A percentile compares a stretch with the other conserved stretches of the same genome.
These are phyloP conservation scores for Melastoma candidum DNA, from an alignment of 441 rosid genomes.

Conservation along the genomic window DNA sequence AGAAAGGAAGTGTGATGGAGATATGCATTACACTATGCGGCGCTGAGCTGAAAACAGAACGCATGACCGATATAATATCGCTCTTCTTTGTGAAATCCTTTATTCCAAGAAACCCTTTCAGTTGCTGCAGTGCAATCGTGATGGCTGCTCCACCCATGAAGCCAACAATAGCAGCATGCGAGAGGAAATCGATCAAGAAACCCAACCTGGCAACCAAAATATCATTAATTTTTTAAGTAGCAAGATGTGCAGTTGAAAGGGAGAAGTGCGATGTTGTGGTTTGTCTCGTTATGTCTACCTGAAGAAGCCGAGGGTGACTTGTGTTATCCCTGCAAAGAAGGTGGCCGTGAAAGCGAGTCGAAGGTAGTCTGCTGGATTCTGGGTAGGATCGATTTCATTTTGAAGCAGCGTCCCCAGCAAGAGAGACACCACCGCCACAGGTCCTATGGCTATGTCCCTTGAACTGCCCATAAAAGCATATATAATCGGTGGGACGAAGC, in stretches of 20 bases:
- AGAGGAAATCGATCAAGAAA: slow-evolving; percentile 82
- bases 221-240: background rate
- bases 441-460: slow-evolving; percentile 34
- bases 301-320: slow-evolving; percentile 58
- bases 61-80: slow-evolving; percentile 59
- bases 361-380: slow-evolving; percentile 34
- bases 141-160: slow-evolving; percentile 97
- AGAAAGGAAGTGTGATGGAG: slow-evolving; percentile 1
- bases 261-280: too few relatives aligned
- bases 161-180: slow-evolving; percentile 91
- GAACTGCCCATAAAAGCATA: background rate
- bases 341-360: slow-evolving; percentile 86
- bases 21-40: slow-evolving; percentile 54
- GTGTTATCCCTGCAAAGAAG: slow-evolving; percentile 81
- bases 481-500: background rate
- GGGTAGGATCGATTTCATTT: slow-evolving; percentile 44
- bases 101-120: slow-evolving; percentile 84
- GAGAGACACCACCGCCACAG: slow-evolving; percentile 93
- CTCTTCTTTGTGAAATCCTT: slow-evolving; percentile 50
- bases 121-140: slow-evolving; percentile 83
- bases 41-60: slow-evolving; percentile 39
- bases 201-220: slow-evolving; percentile 47
- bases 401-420: slow-evolving; percentile 61
- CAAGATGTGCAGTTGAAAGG: background rate
- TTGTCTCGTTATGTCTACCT: slow-evolving; percentile 29